Base-by-base conservation (phyloP, 495 filamentous ascomycete species). In the Physcia stellaris region DNA sequence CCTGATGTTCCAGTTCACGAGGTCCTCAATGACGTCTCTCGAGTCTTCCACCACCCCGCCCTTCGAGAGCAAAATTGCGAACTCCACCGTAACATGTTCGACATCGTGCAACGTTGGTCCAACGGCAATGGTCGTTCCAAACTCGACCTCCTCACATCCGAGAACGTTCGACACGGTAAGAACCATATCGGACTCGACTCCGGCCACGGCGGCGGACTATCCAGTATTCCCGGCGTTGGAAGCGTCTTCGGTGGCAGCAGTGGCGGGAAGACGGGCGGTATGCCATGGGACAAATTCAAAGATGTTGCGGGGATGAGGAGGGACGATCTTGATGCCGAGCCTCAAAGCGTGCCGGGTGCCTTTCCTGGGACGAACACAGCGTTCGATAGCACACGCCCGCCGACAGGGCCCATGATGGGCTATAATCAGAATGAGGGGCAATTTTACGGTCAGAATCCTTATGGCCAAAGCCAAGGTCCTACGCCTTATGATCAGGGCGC, bases 11-110 rank as follows among this genome's bases (percentile, higher is more conserved):
- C 83, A 2, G 77, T 85, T 12, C 65, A 85, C 22, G 73, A 90
- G 49, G 80, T 96, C 1, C 60, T 87, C 19, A 56, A 79, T 29
- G 88, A 95, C 41, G 73, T 86, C 32, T 46, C 79, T 12, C 68
- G 66, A 9, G 80, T 80, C 2, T 93, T 96, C 64, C 88, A 96
- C 54, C 87, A 96, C 54, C 88, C 88, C 0, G 83, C 77, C 5
- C 59, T 84, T 30, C 73, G 85, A 9, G 70, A 87, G 37, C 74
- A 74, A 15, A 59, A 61, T 37, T 64, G 77, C 36, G 81, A 94
- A 50, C 73, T 87, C 30, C 88, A 95, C 47, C 62, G 73, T 5
- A 72, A 74, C 23, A 96, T 96, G 88, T 96, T 80, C 55, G 67
- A 77, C 34, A 79, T 75, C 2, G 85, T 96, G 10, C 60, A 80